phyloP scores from a whole-genome alignment of 2,329 filamentous ascomycete genomes.

The Clarireedia monteithiana region DNA sequence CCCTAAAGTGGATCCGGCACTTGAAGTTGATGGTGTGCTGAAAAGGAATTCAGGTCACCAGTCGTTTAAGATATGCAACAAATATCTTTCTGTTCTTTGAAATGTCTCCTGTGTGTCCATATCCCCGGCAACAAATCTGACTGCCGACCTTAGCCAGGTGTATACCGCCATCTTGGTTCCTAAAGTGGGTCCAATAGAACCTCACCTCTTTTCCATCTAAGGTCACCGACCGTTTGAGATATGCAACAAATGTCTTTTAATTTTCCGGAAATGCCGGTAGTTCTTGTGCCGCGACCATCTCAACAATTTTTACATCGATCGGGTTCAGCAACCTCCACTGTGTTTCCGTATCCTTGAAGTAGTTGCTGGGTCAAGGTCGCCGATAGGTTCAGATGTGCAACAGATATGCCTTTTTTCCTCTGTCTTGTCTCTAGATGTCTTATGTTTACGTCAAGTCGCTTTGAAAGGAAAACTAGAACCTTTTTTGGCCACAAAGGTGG shows the following conservation, averaged over 20 bases:
- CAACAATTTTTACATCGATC: not conserved
- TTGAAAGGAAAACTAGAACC: no score
- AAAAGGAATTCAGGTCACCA: not conserved
- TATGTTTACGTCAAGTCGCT: not conserved
- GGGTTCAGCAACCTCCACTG: no score
- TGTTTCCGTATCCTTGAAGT: no score
- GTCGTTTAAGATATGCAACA: constrained; percentile 5
- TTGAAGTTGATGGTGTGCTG: not conserved
- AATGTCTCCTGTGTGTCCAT: not conserved
- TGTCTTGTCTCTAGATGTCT: not conserved
- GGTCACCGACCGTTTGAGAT: not conserved
- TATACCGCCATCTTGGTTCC: no score
- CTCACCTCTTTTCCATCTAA: not conserved
- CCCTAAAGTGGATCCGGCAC: not conserved
- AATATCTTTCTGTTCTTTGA: not conserved
- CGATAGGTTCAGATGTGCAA: not conserved
- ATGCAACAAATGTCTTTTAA: not conserved
- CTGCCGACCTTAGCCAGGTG: no score
- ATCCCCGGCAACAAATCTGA: not conserved
- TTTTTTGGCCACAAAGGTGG: no score
- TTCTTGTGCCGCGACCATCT: not conserved
- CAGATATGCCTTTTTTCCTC: not conserved
- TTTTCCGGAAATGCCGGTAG: not conserved
- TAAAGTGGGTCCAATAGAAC: not conserved
- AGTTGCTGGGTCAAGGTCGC: no score